Evolutionary conservation across 768 basidiomycete genomes (phyloP), one percentile per base, ranked within the genome.

Genomic region (Inosperma sp.): DNA sequence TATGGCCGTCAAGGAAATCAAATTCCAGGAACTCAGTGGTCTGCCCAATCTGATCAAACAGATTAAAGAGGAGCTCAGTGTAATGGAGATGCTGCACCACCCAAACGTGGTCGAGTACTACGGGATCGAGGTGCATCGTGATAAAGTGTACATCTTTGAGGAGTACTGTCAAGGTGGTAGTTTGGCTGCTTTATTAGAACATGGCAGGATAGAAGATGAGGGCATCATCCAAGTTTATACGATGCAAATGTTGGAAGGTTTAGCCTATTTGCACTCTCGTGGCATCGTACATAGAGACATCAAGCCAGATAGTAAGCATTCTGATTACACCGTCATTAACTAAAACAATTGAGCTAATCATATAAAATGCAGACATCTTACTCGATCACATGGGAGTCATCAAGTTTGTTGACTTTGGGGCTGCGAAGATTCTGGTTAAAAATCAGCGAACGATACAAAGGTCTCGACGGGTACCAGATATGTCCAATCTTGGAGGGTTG

Each of bases 1-100:
- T 54, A 97, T 99, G 93, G 96, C 96, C 7, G 96, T 97, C 61
- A 99, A 99, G 72, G 96, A 98, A 72, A 93, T 98, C 66, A 92
- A 93, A 52, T 95, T 94, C 67, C 93, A 94, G 64, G 95, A 97
- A 65, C 73, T 95, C 10, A 83, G 90, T 5, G 91, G 90, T 16
- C 71, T 92, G 45, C 88, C 94, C 3, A 90, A 82, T 55, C 76
- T 98, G 22, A 91, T 92, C 70, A 79, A 88, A 46, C 90, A 94
- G 63, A 96, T 98, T 68, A 87, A 83, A 65, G 93, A 98, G 65
- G 96, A 99, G 69, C 82, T 96, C 49, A 85, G 82, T 58, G 93
- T 99, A 49, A 99, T 99, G 96, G 92, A 94, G 67, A 86, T 98
- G 82, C 77, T 98, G 21, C 89, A 91, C 55, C 96, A 99, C 68